Evolutionary conservation across 352 stramenopile genomes (phyloP).

Genomic region (Phytopythium helicoides): DNA sequence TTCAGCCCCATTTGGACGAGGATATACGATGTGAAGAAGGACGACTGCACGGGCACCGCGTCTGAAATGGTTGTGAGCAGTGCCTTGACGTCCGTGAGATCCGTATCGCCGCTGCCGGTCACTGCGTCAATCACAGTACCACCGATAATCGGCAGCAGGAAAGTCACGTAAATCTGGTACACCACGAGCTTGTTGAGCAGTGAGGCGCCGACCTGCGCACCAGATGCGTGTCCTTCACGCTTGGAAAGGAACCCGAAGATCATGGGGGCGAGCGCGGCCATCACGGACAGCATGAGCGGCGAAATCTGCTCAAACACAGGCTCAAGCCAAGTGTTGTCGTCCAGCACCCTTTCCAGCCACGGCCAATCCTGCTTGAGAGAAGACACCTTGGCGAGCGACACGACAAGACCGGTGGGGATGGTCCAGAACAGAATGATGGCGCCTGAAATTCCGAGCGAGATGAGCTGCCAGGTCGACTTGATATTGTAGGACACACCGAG

Average conservation of each 20-base stretch:
- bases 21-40: slow-evolving; percentile 81
- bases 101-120: slow-evolving; percentile 44
- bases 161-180: slow-evolving; percentile 82
- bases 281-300: slow-evolving; percentile 75
- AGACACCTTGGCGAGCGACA: slow-evolving; percentile 70
- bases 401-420: slow-evolving; percentile 73
- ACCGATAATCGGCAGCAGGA: slow-evolving; percentile 82
- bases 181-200: slow-evolving; percentile 81
- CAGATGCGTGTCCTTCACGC: slow-evolving; percentile 72
- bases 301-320: slow-evolving; percentile 73
- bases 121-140: slow-evolving; percentile 75
- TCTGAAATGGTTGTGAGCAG: slow-evolving; percentile 58
- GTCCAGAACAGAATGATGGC: slow-evolving; percentile 86
- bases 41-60: slow-evolving; percentile 69
- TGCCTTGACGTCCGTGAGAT: slow-evolving; percentile 38
- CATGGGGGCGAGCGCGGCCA: slow-evolving; percentile 75
- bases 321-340: slow-evolving; percentile 67
- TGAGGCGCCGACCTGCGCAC: slow-evolving; percentile 58
- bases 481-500: slow-evolving; percentile 73
- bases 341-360: slow-evolving; percentile 38
- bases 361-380: slow-evolving; percentile 47
- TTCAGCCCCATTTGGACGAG: slow-evolving; percentile 75
- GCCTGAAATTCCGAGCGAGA: slow-evolving; percentile 53
- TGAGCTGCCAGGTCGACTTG: slow-evolving; percentile 67
- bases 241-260: slow-evolving; percentile 83